These are phyloP conservation scores for Phytophthora sojae DNA, from an alignment of 352 stramenopile genomes.

Conservation along the genomic window DNA sequence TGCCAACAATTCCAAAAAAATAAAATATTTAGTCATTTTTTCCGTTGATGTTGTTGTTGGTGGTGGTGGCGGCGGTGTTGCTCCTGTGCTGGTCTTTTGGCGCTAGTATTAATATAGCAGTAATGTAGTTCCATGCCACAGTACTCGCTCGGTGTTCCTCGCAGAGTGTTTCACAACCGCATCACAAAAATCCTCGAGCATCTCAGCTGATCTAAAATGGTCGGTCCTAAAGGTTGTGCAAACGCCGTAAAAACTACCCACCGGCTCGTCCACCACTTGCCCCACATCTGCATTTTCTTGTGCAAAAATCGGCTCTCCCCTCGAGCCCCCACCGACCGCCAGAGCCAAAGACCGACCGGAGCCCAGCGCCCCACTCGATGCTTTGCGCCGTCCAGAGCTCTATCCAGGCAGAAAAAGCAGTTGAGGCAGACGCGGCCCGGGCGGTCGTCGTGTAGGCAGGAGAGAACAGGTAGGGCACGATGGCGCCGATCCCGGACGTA, in stretches of 20 bases:
- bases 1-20: too few species aligned
- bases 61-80: too few species aligned
- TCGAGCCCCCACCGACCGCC: neutral
- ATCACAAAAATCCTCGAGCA: neutral
- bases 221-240: constrained; percentile 11
- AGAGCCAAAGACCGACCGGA: constrained; percentile 8
- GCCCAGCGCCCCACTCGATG: constrained; percentile 39
- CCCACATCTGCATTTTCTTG: constrained; percentile 25
- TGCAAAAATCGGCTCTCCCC: constrained; percentile 9
- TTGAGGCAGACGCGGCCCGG: constrained; percentile 32
- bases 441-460: constrained; percentile 22
- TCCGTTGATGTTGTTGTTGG: too few species aligned
- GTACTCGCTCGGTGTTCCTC: neutral
- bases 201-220: neutral
- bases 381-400: constrained; percentile 39
- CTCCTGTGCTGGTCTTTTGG: neutral
- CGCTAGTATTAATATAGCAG: too few species aligned
- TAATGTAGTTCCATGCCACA: neutral
- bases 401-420: constrained; percentile 46
- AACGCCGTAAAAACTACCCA: constrained; percentile 6
- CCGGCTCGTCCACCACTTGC: constrained; percentile 5
- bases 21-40: too few species aligned
- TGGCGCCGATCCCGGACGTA: constrained; percentile 30
- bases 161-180: constrained; percentile 16
- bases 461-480: constrained; percentile 6